These are phyloP conservation scores for Ustilago bromivora DNA, from an alignment of 1,284 basidiomycete species.

Conservation along the genomic window DNA sequence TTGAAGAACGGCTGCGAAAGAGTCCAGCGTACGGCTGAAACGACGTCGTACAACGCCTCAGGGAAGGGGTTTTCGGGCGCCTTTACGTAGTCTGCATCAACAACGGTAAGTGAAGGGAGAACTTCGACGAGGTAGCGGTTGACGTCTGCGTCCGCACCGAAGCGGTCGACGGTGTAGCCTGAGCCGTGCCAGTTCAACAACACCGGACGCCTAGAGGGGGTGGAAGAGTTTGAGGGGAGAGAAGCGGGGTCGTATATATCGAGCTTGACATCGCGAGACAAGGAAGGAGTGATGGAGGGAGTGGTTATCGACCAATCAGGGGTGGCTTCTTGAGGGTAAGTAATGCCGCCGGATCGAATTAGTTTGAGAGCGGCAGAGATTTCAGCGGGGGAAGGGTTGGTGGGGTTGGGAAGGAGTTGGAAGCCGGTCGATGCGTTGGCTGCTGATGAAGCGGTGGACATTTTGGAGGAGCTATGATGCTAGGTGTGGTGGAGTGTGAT, in stretches of 20 bases:
- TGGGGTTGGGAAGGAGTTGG: conserved; percentile 30
- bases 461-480: not conserved
- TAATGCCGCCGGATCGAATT: conserved; percentile 28
- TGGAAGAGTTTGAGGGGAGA: conserved; percentile 6
- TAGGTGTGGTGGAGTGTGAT: not conserved
- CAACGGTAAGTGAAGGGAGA: conserved; percentile 23
- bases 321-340: conserved; percentile 20
- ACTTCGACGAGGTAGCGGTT: conserved; percentile 33
- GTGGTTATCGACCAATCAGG: conserved; percentile 22
- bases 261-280: conserved; percentile 23
- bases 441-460: conserved; percentile 26
- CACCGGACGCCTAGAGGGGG: conserved; percentile 17
- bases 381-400: conserved; percentile 22
- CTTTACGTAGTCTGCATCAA: conserved; percentile 47
- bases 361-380: conserved; percentile 28
- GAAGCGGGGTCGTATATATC: conserved; percentile 18
- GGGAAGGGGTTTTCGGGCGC: conserved; percentile 45
- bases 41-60: conserved; percentile 27
- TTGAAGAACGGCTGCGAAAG: conserved; percentile 38
- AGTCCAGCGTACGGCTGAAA: conserved; percentile 36
- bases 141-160: conserved; percentile 34
- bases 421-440: conserved; percentile 25
- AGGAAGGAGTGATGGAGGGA: conserved; percentile 11
- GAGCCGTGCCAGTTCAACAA: conserved; percentile 49
- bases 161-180: conserved; percentile 32